phyloP scores from a whole-genome alignment of 2,329 filamentous ascomycete species.

The Aspergillus tubingensis region DNA sequence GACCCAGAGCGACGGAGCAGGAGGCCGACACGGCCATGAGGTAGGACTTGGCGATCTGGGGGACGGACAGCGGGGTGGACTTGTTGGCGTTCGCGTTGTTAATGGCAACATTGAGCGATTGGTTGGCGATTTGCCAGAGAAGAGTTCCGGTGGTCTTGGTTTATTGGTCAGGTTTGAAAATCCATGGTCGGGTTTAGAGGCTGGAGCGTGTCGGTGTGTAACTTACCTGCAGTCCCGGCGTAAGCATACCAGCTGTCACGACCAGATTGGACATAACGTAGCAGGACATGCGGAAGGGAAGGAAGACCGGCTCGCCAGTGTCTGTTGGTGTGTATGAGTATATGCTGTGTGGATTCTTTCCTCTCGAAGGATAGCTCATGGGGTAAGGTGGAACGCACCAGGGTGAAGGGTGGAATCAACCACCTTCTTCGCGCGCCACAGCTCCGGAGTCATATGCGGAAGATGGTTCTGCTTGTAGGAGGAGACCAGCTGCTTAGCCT shows the following conservation, averaged over 20 bases:
- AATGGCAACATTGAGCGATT: slow-evolving; percentile 97
- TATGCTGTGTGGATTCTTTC: neutral
- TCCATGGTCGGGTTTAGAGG: neutral
- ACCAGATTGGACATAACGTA: slow-evolving; percentile 92
- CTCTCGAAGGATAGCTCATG: too few species aligned
- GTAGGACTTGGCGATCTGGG: slow-evolving; percentile 85
- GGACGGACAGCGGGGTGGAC: slow-evolving; percentile 80
- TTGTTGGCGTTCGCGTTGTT: slow-evolving; percentile 99
- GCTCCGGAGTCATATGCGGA: slow-evolving; percentile 77
- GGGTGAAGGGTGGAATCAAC: slow-evolving; percentile 96
- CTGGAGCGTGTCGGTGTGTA: neutral
- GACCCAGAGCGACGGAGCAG: slow-evolving; percentile 87
- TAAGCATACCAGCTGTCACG: slow-evolving; percentile 96
- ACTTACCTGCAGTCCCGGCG: slow-evolving; percentile 74
- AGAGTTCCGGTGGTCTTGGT: slow-evolving; percentile 75
- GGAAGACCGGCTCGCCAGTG: slow-evolving; percentile 85
- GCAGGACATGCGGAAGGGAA: slow-evolving; percentile 96
- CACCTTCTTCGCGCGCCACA: slow-evolving; percentile 96
- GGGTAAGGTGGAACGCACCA: slow-evolving; percentile 57
- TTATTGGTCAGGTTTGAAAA: neutral
- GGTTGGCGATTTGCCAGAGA: slow-evolving; percentile 93
- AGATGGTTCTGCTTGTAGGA: slow-evolving; percentile 85
- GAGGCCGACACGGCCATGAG: slow-evolving; percentile 87
- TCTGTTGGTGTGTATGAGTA: slow-evolving; percentile 55
- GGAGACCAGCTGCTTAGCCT: slow-evolving; percentile 78